Evolutionary conservation across 495 filamentous ascomycete species (phyloP).

Genomic region (Penicillium steckii): DNA sequence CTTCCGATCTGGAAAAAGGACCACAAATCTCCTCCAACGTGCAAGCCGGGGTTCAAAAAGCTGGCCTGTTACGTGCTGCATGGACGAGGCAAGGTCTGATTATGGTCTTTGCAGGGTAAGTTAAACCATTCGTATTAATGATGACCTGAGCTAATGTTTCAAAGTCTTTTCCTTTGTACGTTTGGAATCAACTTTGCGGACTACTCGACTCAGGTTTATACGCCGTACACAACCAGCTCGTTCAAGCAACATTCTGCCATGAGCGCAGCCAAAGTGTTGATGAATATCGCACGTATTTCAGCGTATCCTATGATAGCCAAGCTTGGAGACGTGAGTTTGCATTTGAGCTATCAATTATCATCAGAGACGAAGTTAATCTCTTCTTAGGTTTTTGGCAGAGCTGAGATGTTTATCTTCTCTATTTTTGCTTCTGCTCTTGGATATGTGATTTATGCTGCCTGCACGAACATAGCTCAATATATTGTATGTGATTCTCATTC

Average conservation of each 20-base stretch:
- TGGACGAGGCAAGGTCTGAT: conserved; percentile 23
- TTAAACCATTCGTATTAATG: background rate
- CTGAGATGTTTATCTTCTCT: conserved; percentile 27
- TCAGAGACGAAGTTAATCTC: background rate
- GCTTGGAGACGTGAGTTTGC: conserved; percentile 18
- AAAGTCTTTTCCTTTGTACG: conserved; percentile 26
- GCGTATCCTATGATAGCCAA: conserved; percentile 28
- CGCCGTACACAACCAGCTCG: conserved; percentile 19
- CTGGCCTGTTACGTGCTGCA: conserved; percentile 19
- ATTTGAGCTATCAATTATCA: background rate
- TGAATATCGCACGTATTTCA: conserved; percentile 24
- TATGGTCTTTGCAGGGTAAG: conserved; percentile 21
- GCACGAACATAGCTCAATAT: conserved; percentile 22
- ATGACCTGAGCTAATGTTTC: background rate
- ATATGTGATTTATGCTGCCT: conserved; percentile 21
- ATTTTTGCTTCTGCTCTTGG: conserved; percentile 13
- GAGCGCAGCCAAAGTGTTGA: conserved; percentile 23
- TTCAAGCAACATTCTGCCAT: conserved; percentile 28
- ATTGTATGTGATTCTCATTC: conserved; percentile 19
- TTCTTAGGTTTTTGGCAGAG: conserved; percentile 11
- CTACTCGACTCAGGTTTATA: conserved; percentile 23
- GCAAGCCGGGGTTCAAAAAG: conserved; percentile 22
- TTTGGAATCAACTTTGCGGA: conserved; percentile 24
- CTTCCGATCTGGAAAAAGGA: conserved; percentile 3
- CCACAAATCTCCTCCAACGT: conserved; percentile 6